A percentile compares a stretch with the other conserved stretches of the same genome.
Conservation (phyloP, 2,329 filamentous ascomycete genomes). For the Penicillium brevicompactum region DNA sequence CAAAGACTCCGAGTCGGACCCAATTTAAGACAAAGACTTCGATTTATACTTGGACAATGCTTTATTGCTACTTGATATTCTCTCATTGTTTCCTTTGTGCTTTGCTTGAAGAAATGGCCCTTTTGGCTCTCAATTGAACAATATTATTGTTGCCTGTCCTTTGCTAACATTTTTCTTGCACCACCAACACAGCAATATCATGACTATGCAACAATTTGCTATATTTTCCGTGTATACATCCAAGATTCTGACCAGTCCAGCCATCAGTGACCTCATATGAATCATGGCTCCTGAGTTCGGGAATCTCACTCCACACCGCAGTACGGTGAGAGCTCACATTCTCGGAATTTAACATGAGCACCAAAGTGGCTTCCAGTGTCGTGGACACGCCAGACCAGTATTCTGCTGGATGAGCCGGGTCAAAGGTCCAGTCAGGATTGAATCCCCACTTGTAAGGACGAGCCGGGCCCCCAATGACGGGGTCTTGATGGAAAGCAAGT, state of each 20-base stretch:
- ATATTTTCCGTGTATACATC: constrained; percentile 31
- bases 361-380: constrained; percentile 29
- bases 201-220: constrained; percentile 28
- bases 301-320: constrained; percentile 34
- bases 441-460: constrained; percentile 45
- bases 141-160: neutral
- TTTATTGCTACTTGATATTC: too few relatives aligned
- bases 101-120: too few relatives aligned
- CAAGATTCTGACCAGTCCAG: constrained; percentile 34
- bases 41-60: too few relatives aligned
- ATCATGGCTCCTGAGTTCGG: constrained; percentile 23
- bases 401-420: constrained; percentile 36
- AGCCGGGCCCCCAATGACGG: constrained; percentile 44
- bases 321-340: constrained; percentile 22
- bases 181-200: constrained; percentile 34
- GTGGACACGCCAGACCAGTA: constrained; percentile 40
- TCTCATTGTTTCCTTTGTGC: too few relatives aligned
- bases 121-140: neutral
- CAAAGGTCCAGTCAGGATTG: constrained; percentile 38
- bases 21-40: too few relatives aligned
- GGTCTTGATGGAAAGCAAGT: constrained; percentile 52
- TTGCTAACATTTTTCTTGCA: constrained; percentile 19
- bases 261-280: constrained; percentile 30
- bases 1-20: too few relatives aligned
- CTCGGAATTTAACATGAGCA: constrained; percentile 37